phyloP scores from a whole-genome alignment of 768 basidiomycete genomes.

The Rossbeevera mucosa region DNA sequence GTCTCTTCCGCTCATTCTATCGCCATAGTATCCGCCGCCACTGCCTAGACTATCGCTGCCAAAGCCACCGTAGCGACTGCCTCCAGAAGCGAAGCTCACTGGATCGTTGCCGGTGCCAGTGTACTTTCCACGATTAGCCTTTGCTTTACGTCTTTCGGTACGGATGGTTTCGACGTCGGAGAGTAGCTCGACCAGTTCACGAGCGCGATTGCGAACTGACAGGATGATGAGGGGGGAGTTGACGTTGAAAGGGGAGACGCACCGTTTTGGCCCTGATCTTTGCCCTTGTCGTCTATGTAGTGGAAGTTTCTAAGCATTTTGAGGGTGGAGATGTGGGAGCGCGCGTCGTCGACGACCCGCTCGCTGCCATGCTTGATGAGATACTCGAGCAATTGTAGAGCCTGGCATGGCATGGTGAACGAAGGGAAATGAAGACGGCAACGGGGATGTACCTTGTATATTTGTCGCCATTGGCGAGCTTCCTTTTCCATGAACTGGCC shows the following conservation, averaged over 20 bases:
- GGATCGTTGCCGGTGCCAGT: slow-evolving; percentile 81
- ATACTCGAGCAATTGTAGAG: slow-evolving; percentile 91
- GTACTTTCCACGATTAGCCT: slow-evolving; percentile 87
- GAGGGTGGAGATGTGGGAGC: slow-evolving; percentile 89
- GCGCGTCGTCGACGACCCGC: slow-evolving; percentile 94
- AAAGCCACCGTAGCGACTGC: slow-evolving; percentile 66
- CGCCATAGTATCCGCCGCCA: slow-evolving; percentile 41
- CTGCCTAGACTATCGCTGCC: slow-evolving; percentile 48
- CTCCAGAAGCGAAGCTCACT: slow-evolving; percentile 54
- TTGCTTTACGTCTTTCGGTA: slow-evolving; percentile 86
- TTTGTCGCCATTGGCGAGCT: slow-evolving; percentile 96
- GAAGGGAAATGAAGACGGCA: background rate
- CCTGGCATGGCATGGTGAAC: slow-evolving; percentile 39
- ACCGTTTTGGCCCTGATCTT: slow-evolving; percentile 98
- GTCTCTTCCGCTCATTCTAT: slow-evolving; percentile 35
- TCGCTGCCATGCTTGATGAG: slow-evolving; percentile 96
- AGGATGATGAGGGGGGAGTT: background rate
- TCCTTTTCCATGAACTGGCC: slow-evolving; percentile 97
- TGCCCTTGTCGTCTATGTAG: slow-evolving; percentile 97
- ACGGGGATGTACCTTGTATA: slow-evolving; percentile 75
- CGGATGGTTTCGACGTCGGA: slow-evolving; percentile 90
- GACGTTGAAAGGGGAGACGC: slow-evolving; percentile 7
- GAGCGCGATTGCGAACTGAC: slow-evolving; percentile 89
- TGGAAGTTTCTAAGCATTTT: slow-evolving; percentile 99
- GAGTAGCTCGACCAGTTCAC: slow-evolving; percentile 88